phyloP scores from a whole-genome alignment of 257 asterid species.

The Sherardia arvensis region DNA sequence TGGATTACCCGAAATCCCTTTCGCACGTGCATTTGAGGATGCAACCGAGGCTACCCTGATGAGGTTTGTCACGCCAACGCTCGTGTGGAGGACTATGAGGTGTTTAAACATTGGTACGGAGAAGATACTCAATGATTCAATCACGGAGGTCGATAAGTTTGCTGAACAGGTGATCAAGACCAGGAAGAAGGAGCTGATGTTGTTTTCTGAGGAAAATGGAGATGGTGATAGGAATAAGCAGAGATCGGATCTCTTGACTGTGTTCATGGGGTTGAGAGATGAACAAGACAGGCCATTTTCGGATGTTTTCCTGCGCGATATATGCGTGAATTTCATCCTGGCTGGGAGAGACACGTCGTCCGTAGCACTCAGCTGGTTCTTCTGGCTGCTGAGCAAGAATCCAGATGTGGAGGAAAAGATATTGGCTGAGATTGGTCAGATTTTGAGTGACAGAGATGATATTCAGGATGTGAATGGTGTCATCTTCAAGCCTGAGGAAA shows the following conservation, averaged over 20 bases:
- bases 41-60: conserved; percentile 73
- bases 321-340: conserved; percentile 81
- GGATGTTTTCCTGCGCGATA: conserved; percentile 56
- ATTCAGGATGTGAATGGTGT: conserved; percentile 6
- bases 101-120: conserved; percentile 51
- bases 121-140: conserved; percentile 39
- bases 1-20: conserved; percentile 74
- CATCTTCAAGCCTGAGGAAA: conserved; percentile 71
- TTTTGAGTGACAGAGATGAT: conserved; percentile 40
- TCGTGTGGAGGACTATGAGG: conserved; percentile 68
- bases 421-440: conserved; percentile 47
- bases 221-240: conserved; percentile 4
- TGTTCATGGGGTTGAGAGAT: conserved; percentile 61
- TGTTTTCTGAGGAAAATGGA: conserved; percentile 10
- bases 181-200: conserved; percentile 53
- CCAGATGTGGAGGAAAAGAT: conserved; percentile 68
- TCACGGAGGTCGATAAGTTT: conserved; percentile 53
- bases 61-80: conserved; percentile 72
- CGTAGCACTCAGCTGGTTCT: conserved; percentile 92
- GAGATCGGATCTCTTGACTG: conserved; percentile 68
- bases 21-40: conserved; percentile 74
- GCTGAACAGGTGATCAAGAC: conserved; percentile 61
- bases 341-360: conserved; percentile 98
- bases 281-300: conserved; percentile 48
- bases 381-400: conserved; percentile 59